Conservation (phyloP, 2,329 filamentous ascomycete species). For the Botrytis fabae region DNA sequence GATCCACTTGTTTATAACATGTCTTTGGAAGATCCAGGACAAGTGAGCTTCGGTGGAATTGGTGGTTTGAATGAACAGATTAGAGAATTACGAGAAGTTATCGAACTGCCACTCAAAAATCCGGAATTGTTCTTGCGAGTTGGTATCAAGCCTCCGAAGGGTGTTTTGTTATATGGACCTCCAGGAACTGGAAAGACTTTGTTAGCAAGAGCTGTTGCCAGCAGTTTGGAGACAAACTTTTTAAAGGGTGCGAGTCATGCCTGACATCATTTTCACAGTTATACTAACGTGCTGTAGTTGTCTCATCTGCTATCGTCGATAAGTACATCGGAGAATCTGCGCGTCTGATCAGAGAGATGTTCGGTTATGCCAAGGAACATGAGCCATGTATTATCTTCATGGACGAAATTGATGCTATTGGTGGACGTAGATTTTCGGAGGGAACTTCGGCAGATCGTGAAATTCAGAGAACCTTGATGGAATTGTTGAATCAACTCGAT, state of each 20-base stretch:
- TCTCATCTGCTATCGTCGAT: constrained; percentile 98
- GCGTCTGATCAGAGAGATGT: constrained; percentile 97
- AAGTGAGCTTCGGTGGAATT: constrained; percentile 96
- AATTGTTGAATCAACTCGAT: constrained; percentile 96
- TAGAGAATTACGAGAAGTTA: constrained; percentile 93
- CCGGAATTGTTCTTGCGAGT: constrained; percentile 95
- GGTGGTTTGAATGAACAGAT: constrained; percentile 98
- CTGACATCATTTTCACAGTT: constrained; percentile 5
- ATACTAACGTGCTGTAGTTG: constrained; percentile 58
- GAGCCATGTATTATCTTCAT: constrained; percentile 99
- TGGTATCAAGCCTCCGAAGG: constrained; percentile 98
- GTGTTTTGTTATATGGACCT: constrained; percentile 91
- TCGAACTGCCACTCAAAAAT: constrained; percentile 97
- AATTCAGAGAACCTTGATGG: constrained; percentile 98
- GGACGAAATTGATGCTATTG: constrained; percentile 99
- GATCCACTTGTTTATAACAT: constrained; percentile 99
- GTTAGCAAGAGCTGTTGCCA: constrained; percentile 89
- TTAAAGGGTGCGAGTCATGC: constrained; percentile 69
- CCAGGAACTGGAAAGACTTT: constrained; percentile 97
- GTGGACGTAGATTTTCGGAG: constrained; percentile 93
- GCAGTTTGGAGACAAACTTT: constrained; percentile 97
- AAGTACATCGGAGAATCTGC: constrained; percentile 99
- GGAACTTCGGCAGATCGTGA: constrained; percentile 97
- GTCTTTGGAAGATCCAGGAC: constrained; percentile 96
- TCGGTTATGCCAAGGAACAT: constrained; percentile 98